Percentiles rank a stretch among this genome's conserved stretches.
These are phyloP conservation scores for Saccharomyces hybrid DNA, from an alignment of 1,139 yeast species.

Conservation along the genomic window DNA sequence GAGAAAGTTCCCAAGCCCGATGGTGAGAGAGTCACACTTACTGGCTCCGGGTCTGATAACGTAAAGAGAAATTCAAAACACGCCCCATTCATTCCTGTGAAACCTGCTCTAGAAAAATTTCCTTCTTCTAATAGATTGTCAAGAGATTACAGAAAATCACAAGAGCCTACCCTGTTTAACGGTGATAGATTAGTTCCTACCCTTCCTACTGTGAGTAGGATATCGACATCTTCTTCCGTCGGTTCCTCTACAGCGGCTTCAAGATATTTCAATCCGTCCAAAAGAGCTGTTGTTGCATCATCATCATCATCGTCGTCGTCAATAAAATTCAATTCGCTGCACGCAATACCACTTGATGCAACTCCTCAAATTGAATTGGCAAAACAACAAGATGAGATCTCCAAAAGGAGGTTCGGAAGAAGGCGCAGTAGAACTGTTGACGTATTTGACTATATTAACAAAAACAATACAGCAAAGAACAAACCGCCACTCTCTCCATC, in stretches of 20 bases:
- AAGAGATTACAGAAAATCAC: background rate
- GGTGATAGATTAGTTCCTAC: background rate
- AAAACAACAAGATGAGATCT: background rate
- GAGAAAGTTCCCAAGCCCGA: background rate
- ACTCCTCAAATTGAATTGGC: constrained; percentile 3
- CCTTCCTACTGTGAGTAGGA: background rate
- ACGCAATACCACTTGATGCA: background rate
- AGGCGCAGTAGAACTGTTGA: constrained; percentile 30
- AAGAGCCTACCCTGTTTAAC: background rate
- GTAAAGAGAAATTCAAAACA: background rate
- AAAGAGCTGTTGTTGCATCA: constrained; percentile 7
- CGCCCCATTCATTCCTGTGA: background rate
- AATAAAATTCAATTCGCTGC: background rate
- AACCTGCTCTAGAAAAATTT: background rate
- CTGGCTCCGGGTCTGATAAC: background rate
- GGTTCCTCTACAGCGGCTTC: constrained; percentile 1
- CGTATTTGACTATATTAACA: constrained; percentile 15
- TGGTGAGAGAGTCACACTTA: background rate
- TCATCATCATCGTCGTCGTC: constrained; percentile 5
- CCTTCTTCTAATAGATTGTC: background rate
- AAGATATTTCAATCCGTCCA: constrained; percentile 2
- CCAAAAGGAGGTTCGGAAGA: constrained; percentile 12
- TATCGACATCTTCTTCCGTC: constrained; percentile 4
- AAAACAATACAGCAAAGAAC: background rate
- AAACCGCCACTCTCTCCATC: background rate